Percentiles rank a stretch among this genome's conserved stretches.
These are phyloP conservation scores for Lineolata rhizophorae DNA, from an alignment of 495 filamentous ascomycete species.

Conservation along the genomic window DNA sequence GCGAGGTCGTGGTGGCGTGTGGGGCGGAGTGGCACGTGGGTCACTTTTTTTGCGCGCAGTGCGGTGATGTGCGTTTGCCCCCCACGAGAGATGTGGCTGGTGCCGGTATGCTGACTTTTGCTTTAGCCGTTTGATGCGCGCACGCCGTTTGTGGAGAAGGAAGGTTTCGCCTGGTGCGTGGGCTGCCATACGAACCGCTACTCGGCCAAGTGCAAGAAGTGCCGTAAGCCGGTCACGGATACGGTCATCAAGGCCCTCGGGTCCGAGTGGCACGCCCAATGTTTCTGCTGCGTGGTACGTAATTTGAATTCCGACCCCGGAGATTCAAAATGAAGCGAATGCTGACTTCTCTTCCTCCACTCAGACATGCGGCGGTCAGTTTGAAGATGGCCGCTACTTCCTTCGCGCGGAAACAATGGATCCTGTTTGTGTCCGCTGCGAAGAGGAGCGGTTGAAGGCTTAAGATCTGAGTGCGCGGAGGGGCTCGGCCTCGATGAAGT, in stretches of 20 bases:
- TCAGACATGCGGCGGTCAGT: conserved; percentile 39
- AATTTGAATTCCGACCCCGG: neutral
- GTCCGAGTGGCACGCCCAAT: conserved; percentile 81
- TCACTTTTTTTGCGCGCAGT: conserved; percentile 99
- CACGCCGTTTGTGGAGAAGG: conserved; percentile 88
- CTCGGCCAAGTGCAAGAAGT: conserved; percentile 68
- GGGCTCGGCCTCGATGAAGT: no score
- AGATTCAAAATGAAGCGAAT: conserved; percentile 1
- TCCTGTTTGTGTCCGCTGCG: conserved; percentile 41
- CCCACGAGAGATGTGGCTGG: no score
- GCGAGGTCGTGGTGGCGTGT: conserved; percentile 80
- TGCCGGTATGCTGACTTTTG: neutral
- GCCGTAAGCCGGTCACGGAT: conserved; percentile 64
- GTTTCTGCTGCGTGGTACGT: conserved; percentile 57
- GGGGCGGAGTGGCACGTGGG: conserved; percentile 92
- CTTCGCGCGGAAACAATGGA: conserved; percentile 27
- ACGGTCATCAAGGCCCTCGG: conserved; percentile 72
- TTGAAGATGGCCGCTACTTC: conserved; percentile 44
- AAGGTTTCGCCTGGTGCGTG: conserved; percentile 98
- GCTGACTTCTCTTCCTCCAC: no score
- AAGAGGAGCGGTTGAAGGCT: conserved; percentile 40
- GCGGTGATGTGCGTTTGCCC: conserved; percentile 47
- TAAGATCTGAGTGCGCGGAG: no score
- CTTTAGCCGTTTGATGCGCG: conserved; percentile 47
- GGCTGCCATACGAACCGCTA: conserved; percentile 80